Evolutionary conservation across 78 protist genomes (phyloP), one percentile per base, ranked within the genome.

Genomic region (Emiliania huxleyi): DNA sequence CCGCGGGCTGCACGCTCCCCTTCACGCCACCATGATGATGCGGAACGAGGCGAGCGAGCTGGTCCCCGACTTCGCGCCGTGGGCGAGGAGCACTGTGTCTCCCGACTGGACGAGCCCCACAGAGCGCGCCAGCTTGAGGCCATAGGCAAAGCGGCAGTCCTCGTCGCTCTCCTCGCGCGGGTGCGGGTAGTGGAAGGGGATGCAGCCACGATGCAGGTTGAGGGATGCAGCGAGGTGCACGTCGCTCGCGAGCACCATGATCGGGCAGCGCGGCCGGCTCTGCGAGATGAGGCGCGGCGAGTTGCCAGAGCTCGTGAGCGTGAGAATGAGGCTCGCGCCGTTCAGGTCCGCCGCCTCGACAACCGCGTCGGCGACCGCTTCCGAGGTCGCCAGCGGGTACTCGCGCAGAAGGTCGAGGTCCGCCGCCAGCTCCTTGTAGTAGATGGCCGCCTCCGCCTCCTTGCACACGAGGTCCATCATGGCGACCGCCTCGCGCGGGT

Each of bases 401-500:
- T 49, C 40, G 29, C 40, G 19, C 43, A 48, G 2, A 2, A 1
- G 21, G 8, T 19, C 18, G 35, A 77, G 2, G 46, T 77, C 85
- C 21, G 48, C 2, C 48, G 18, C 46, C 46, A 84, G 46, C 48
- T 77, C 33, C 44, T 6, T 23, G 44, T 90, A 69, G 37, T 40
- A 43, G 79, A 90, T 55, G 8, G 87, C 90, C 11, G 73, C 55
- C 71, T 94, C 95, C 1, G 95, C 93, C 46, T 94, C 92, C 42
- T 43, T 38, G 42, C 69, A 71, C 37, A 94, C 79, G 37, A 5
- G 8, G 2, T 75, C 88, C 95, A 94, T 94, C 44, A 33, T 75
- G 88, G 38, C 29, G 52, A 94, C 94, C 25, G 97, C 87, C 44
- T 90, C 93, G 15, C 29, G n/a, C 37, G 97, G 96, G 81, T 90